Evolutionary conservation across 495 filamentous ascomycete genomes (phyloP).

Genomic region (Podospora comata): DNA sequence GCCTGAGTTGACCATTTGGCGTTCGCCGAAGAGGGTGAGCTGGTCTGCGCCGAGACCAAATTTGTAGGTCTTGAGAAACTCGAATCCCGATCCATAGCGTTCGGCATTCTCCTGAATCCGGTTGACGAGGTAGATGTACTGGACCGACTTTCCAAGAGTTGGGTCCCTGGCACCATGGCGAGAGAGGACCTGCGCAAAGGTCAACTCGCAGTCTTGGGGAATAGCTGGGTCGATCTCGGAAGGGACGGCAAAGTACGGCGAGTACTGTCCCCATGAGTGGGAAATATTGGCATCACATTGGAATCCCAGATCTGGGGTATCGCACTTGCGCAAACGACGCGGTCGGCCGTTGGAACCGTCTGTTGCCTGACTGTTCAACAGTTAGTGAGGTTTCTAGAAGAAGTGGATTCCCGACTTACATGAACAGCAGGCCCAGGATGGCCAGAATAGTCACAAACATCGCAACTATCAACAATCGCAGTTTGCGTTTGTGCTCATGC

Average conservation of each 20-base stretch:
- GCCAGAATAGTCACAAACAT: constrained; percentile 10
- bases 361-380: not conserved
- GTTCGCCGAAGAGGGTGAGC: constrained; percentile 67
- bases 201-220: constrained; percentile 64
- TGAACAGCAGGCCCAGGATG: not conserved
- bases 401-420: constrained; percentile 5
- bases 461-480: not conserved
- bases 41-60: constrained; percentile 74
- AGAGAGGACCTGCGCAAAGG: constrained; percentile 74
- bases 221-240: constrained; percentile 56
- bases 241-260: constrained; percentile 71
- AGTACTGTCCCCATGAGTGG: constrained; percentile 83
- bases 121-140: constrained; percentile 55
- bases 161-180: constrained; percentile 84
- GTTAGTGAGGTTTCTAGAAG: not conserved
- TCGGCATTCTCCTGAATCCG: constrained; percentile 58
- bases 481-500: not conserved
- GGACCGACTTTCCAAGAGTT: constrained; percentile 56
- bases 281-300: constrained; percentile 51
- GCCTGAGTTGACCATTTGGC: constrained; percentile 72
- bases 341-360: not conserved
- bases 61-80: constrained; percentile 64
- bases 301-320: constrained; percentile 59
- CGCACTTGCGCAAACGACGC: constrained; percentile 41
- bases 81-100: constrained; percentile 54